Conservation (phyloP, 2,329 filamentous ascomycete species). For the Chrysoporthe puriensis region DNA sequence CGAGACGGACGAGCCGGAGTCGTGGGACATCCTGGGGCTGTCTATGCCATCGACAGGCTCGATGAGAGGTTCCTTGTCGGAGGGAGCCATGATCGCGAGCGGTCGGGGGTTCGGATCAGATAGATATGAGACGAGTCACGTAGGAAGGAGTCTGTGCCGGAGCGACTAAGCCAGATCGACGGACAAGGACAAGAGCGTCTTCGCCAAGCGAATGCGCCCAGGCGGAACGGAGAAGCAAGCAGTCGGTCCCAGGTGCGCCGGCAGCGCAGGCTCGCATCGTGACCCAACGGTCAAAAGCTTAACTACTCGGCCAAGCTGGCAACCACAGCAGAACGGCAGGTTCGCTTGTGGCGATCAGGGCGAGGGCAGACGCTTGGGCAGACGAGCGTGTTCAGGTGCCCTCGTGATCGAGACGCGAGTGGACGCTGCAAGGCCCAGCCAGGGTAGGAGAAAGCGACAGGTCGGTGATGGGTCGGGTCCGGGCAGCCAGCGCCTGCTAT, state of each 20-base stretch:
- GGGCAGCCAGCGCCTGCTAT: constrained; percentile 17
- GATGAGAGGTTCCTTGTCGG: constrained; percentile 23
- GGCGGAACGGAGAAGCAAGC: constrained; percentile 4
- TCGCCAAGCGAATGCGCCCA: background rate
- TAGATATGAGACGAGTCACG: constrained; percentile 9
- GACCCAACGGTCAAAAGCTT: background rate
- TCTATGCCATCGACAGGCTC: constrained; percentile 17
- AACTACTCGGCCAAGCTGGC: constrained; percentile 19
- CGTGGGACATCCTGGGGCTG: constrained; percentile 48
- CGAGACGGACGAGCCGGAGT: constrained; percentile 76
- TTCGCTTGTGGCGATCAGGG: background rate
- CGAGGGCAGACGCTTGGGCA: background rate
- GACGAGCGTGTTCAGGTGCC: background rate
- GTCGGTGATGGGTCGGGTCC: background rate
- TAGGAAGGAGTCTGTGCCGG: background rate
- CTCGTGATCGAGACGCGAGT: background rate
- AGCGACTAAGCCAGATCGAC: background rate
- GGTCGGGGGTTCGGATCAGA: background rate
- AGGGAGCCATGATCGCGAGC: constrained; percentile 21
- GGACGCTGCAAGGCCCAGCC: background rate
- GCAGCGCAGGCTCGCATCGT: constrained; percentile 21
- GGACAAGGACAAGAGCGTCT: background rate
- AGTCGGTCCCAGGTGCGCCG: constrained; percentile 7
- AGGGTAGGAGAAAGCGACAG: background rate
- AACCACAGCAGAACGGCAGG: background rate